phyloP scores from a whole-genome alignment of 305 asterid genomes.

The Fraxinus platypoda region DNA sequence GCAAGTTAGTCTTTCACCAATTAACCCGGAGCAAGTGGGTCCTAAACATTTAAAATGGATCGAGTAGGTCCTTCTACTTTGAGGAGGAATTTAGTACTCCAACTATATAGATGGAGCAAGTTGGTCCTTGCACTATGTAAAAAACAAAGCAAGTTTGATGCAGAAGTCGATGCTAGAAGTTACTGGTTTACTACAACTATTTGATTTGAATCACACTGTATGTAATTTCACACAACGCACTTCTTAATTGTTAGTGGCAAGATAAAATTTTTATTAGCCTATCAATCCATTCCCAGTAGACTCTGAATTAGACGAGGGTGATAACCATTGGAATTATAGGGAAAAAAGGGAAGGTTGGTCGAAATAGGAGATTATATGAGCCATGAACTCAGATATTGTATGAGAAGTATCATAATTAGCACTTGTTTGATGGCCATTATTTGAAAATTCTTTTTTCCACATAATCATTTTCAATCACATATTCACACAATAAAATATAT shows the following conservation, averaged over 20 bases:
- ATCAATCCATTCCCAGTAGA: neutral
- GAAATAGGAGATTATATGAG: neutral
- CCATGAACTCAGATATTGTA: neutral
- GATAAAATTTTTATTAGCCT: neutral
- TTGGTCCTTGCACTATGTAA: neutral
- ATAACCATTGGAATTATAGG: neutral
- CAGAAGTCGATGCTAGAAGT: neutral
- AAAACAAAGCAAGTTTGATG: neutral
- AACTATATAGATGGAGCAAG: neutral
- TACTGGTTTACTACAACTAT: no score
- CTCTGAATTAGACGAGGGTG: neutral
- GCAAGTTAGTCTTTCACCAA: neutral
- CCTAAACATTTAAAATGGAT: neutral
- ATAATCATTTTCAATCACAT: no score
- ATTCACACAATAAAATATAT: no score
- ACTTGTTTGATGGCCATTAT: no score
- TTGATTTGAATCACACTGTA: neutral
- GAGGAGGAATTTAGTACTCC: neutral
- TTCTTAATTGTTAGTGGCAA: neutral
- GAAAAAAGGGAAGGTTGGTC: neutral
- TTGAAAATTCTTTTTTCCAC: no score
- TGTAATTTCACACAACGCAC: neutral
- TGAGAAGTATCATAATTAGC: neutral
- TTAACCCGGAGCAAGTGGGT: neutral
- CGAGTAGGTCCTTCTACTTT: neutral